Evolutionary conservation across 2,329 filamentous ascomycete species (phyloP).

Genomic region (Allantophomopsis cytisporea): DNA sequence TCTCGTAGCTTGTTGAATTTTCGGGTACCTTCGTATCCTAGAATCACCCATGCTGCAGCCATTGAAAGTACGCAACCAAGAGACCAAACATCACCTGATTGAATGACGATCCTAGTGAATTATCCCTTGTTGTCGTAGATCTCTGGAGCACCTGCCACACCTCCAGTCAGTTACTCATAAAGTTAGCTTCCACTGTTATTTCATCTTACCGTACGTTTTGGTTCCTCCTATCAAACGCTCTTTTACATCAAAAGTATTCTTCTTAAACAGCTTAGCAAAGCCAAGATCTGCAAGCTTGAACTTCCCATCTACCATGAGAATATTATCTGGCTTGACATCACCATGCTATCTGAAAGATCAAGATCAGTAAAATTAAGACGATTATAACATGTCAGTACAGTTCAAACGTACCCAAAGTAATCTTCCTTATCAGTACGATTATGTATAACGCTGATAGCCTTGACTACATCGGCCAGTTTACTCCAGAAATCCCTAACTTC

Average conservation of each 20-base stretch:
- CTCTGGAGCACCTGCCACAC: too few relatives aligned
- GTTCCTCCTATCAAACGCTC: too few relatives aligned
- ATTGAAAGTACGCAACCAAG: slow-evolving; percentile 24
- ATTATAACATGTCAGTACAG: background rate
- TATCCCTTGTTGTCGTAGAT: background rate
- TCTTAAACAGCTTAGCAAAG: slow-evolving; percentile 10
- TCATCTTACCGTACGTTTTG: too few relatives aligned
- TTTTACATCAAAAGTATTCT: too few relatives aligned
- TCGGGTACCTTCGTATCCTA: slow-evolving; percentile 18
- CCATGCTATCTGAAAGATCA: slow-evolving; percentile 20
- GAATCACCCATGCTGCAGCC: slow-evolving; percentile 22
- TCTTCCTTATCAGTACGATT: slow-evolving; percentile 4
- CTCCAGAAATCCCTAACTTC: slow-evolving; percentile 19
- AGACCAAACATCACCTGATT: slow-evolving; percentile 25
- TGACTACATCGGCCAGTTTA: slow-evolving; percentile 16
- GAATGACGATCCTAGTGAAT: slow-evolving; percentile 8
- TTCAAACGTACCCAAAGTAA: slow-evolving; percentile 9
- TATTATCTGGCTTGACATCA: slow-evolving; percentile 22
- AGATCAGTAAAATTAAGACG: background rate
- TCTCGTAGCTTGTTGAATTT: slow-evolving; percentile 11
- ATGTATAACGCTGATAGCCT: slow-evolving; percentile 16
- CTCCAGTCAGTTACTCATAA: too few relatives aligned
- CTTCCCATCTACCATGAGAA: slow-evolving; percentile 15
- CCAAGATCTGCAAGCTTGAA: slow-evolving; percentile 25
- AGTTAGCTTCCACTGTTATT: too few relatives aligned